phyloP scores from a whole-genome alignment of 176 grass and related monocot species.

The Oryza officinalis region DNA sequence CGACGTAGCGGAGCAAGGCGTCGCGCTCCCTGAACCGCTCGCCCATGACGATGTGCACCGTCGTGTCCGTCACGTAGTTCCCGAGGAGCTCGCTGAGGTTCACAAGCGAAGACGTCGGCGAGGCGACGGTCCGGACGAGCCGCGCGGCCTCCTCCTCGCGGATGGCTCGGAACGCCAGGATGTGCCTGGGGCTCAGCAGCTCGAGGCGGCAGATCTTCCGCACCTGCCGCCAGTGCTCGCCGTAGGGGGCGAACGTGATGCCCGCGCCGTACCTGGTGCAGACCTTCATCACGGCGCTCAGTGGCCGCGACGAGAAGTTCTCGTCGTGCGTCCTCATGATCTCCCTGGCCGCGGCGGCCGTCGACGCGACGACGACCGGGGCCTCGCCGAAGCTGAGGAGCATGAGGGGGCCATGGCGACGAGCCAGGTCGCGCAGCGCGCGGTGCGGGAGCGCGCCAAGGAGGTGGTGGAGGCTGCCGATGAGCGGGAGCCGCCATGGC shows the following conservation, averaged over 20 bases:
- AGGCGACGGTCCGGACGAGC: not conserved
- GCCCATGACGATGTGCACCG: not conserved
- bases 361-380: not conserved
- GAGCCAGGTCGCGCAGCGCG: not conserved
- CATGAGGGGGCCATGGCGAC: not conserved
- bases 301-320: slow-evolving; percentile 5
- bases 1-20: not conserved
- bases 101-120: no score
- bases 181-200: not conserved
- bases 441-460: not conserved
- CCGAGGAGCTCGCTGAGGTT: not conserved
- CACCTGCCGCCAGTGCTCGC: not conserved
- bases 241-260: slow-evolving; percentile 5
- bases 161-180: not conserved
- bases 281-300: not conserved
- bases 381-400: slow-evolving; percentile 1
- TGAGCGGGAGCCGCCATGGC: not conserved
- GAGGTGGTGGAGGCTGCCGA: slow-evolving; percentile 18
- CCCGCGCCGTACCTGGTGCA: not conserved
- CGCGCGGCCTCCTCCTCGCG: not conserved
- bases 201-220: not conserved
- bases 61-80: not conserved
- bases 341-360: slow-evolving; percentile 22
- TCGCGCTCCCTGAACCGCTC: slow-evolving; percentile 2
- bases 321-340: slow-evolving; percentile 23